These are phyloP conservation scores for Saccharomyces hybrid DNA, from an alignment of 1,139 yeast genomes.

Conservation along the genomic window DNA sequence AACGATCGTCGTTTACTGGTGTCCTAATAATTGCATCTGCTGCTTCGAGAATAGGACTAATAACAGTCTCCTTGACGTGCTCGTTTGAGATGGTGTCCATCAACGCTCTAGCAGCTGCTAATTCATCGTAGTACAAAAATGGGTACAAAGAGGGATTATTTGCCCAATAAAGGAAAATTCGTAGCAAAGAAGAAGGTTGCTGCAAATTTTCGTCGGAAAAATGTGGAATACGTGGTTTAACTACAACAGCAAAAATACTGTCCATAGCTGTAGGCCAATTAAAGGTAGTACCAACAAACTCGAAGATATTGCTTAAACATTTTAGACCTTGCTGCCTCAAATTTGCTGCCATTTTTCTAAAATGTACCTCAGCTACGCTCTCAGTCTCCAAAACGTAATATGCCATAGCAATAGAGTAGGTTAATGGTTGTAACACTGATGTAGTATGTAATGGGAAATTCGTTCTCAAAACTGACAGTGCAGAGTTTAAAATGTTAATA, in stretches of 20 bases:
- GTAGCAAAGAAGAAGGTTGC: conserved; percentile 72
- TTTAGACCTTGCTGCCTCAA: conserved; percentile 57
- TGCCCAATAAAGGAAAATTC: conserved; percentile 59
- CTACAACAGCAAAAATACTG: conserved; percentile 44
- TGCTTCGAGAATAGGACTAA: conserved; percentile 51
- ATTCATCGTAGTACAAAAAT: conserved; percentile 51
- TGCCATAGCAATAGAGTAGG: conserved; percentile 50
- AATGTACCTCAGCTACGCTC: conserved; percentile 11
- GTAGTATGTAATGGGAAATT: conserved; percentile 45
- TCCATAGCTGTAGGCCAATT: conserved; percentile 53
- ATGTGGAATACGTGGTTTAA: conserved; percentile 56
- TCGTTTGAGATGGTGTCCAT: conserved; percentile 46
- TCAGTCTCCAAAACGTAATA: conserved; percentile 39
- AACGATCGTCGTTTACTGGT: conserved; percentile 38
- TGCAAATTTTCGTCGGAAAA: conserved; percentile 76
- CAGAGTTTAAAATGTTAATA: conserved; percentile 56
- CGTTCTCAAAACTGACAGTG: conserved; percentile 56
- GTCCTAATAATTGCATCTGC: conserved; percentile 40
- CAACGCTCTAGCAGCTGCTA: conserved; percentile 48
- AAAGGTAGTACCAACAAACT: conserved; percentile 38
- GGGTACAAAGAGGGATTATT: conserved; percentile 41
- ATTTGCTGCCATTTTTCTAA: conserved; percentile 43
- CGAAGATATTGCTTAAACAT: conserved; percentile 46
- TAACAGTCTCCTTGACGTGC: conserved; percentile 61
- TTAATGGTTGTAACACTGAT: conserved; percentile 50